Percentiles rank a stretch among this genome's conserved stretches.
Evolutionary conservation across 1,139 yeast species (phyloP).

Genomic region (Saccharomyces hybrid): DNA sequence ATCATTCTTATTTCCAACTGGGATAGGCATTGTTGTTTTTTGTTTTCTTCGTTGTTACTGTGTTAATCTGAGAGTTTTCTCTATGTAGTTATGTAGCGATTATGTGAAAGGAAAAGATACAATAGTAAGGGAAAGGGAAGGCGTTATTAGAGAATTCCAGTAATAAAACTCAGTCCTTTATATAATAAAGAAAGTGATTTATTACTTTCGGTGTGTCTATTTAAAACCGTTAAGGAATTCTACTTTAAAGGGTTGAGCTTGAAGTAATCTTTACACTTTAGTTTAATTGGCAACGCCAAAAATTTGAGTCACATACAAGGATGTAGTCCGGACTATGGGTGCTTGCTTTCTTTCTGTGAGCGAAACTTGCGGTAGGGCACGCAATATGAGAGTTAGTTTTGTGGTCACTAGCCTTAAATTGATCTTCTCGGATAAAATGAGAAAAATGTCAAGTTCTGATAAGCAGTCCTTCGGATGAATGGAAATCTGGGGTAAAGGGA

Average conservation of each 20-base stretch:
- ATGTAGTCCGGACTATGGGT: not conserved
- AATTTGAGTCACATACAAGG: not conserved
- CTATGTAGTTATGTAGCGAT: not conserved
- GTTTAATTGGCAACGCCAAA: not conserved
- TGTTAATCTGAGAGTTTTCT: not conserved
- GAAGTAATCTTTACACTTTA: not conserved
- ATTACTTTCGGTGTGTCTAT: not conserved
- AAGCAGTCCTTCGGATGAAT: not conserved
- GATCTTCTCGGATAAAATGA: not conserved
- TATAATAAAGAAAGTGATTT: not conserved
- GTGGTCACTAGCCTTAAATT: not conserved
- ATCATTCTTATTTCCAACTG: slow-evolving; percentile 12
- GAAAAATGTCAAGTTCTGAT: not conserved
- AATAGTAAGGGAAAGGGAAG: not conserved
- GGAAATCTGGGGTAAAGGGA: not conserved
- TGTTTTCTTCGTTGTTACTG: slow-evolving; percentile 1
- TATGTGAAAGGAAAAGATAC: not conserved
- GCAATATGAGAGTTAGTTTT: not conserved
- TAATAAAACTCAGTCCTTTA: not conserved
- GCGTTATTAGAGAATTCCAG: not conserved
- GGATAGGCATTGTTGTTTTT: slow-evolving; percentile 12
- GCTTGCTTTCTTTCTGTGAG: not conserved
- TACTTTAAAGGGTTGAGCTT: not conserved
- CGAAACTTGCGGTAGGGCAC: not conserved
- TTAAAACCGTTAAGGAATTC: not conserved